Base-by-base conservation (phyloP, 164 flowering plant species). In the Protea cynaroides region DNA sequence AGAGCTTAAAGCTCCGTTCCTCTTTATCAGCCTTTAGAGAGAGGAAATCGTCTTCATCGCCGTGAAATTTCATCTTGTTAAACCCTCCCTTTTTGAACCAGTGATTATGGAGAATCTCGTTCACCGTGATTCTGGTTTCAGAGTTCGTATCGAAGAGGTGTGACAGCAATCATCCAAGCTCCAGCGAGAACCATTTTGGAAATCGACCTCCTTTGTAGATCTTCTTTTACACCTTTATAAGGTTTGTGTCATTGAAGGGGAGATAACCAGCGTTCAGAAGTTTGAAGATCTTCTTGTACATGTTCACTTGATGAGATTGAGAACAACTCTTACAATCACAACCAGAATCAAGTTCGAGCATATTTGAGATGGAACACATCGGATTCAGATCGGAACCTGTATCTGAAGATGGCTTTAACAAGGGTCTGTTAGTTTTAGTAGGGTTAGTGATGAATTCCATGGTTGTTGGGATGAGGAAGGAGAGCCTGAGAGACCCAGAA, bases 151-250 rank as follows among this genome's bases (percentile, higher is more conserved):
- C 84, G 4, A 86, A 75, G 13, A 87, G 73, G n/a, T 83, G 80
- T 0, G 77, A 65, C 15, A 85, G 17, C 19, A 87, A 75, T n/a
- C 82, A 60, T 21, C 68, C 73, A 6, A 87, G 79, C 21, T 82
- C 88, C 0, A 76, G 18, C 3, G 90, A 84, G 71, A 80, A 76
- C 89, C 86, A 85, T 49, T 76, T 83, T 0, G 92, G 92, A 56
- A 85, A 87, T 37, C 80, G 71, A 44, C 83, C 86, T 0, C 90
- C 89, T 51, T 76, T 85, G 69, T 83, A 82, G 29, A 87, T 87
- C 57, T 87, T 87, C 71, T 70, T 79, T 62, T 87, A 87, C 93
- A 87, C 77, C 4, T 56, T 77, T 88, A 87, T 82, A 8, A 87
- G 70, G 63, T 83, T 87, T 0, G 83, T 80, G 23, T 86, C 87